Evolutionary conservation across 306 rosid species (phyloP).

Genomic region (Prosopis cineraria): DNA sequence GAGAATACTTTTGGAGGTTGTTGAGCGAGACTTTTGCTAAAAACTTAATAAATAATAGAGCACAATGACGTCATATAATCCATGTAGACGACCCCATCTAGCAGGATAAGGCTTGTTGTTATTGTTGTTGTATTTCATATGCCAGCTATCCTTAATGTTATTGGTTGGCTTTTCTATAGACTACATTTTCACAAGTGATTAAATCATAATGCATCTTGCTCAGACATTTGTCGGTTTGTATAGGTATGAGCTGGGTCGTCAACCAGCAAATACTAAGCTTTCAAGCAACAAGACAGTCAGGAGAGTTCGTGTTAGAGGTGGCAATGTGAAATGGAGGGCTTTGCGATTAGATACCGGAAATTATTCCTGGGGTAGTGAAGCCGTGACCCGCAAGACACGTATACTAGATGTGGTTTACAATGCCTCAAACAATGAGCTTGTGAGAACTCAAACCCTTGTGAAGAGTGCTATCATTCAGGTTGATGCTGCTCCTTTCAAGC

Average conservation of each 20-base stretch:
- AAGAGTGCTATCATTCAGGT: conserved; percentile 64
- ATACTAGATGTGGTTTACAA: conserved; percentile 58
- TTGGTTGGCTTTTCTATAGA: background rate
- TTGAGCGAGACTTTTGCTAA: too few species aligned
- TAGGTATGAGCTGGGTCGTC: conserved; percentile 68
- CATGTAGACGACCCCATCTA: too few species aligned
- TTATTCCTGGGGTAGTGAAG: conserved; percentile 61
- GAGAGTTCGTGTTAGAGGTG: conserved; percentile 61
- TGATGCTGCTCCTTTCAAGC: conserved; percentile 67
- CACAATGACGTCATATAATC: too few species aligned
- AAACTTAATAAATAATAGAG: too few species aligned
- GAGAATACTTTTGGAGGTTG: too few species aligned
- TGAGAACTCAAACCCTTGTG: conserved; percentile 62
- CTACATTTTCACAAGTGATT: background rate
- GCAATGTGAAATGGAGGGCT: conserved; percentile 67
- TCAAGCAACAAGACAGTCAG: conserved; percentile 63
- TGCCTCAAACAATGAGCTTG: conserved; percentile 67
- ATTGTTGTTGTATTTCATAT: background rate
- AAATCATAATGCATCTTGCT: background rate
- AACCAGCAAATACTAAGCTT: conserved; percentile 59
- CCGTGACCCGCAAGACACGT: conserved; percentile 59
- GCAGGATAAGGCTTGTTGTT: too few species aligned
- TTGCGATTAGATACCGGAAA: conserved; percentile 63
- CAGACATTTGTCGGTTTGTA: background rate
- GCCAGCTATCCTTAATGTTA: background rate